Evolutionary conservation across 2,329 filamentous ascomycete genomes (phyloP), one percentile per base, ranked within the genome.

Genomic region (Leptographium procerum): DNA sequence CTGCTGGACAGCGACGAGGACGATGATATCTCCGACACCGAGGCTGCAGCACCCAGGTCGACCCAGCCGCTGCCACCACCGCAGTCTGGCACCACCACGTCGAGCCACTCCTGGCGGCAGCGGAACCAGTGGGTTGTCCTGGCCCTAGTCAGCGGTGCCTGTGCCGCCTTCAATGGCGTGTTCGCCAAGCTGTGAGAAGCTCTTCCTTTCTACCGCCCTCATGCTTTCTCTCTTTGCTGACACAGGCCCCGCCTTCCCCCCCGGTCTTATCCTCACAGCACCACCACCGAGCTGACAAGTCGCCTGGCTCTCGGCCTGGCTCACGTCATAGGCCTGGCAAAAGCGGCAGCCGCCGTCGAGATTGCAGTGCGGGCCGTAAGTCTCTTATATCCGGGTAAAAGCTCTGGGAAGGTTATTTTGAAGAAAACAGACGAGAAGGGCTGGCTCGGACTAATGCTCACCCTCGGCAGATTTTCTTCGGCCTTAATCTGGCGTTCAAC

Each of bases 161-260:
- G 87, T 66, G 89, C 89, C 34, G 87, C 88, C 26, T 85, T 88
- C 64, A 94, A 94, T 65, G 88, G 88, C 60, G 85, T 89, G 6
- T 91, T 92, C 74, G 89, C 89, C 0, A 94, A 92, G 72, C 74
- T 94, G 86, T 89, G 73, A 66, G 82, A 6, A 3, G 33, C 14
- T 26, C 22, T 4, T 3, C 22, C 6, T 77, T 16, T 52, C 36
- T 19, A 28, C 19, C 36, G 52, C 29, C 43, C 24, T 36, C 6
- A 14, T 36, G 24, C 47, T 14, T 43, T 10, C 24, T 45, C 24
- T 31, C 53, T 56, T 31, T 43, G 36, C 53, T 34, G 53, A 47
- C 40, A 16, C 36, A 19, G 7, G 19, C 28, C 33, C 14, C 31
- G 11, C 26, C n/a, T 14, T 14, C n/a, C 19, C 24, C n/a, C n/a